Base-by-base conservation (phyloP, 2,329 filamentous ascomycete species). In the Emmonsiellopsis sp. region DNA sequence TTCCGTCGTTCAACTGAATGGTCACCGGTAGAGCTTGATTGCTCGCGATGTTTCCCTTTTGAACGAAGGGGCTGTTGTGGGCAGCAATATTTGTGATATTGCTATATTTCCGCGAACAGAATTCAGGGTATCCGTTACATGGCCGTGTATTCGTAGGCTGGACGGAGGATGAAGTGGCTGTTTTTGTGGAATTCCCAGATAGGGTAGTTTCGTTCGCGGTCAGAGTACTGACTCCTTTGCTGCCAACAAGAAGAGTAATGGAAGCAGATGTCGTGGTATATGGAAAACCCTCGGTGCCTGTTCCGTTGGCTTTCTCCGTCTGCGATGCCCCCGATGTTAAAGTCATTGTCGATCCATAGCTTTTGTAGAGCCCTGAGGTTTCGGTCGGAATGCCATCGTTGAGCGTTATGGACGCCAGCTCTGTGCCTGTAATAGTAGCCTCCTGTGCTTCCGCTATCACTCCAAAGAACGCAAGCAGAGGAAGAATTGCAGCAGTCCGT, bases 1-100 rank as follows among this genome's bases (percentile, higher is more conserved):
- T 64, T 33, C 88, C 88, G 63, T 94, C 88, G 64, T 93, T 80
- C 56, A 94, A 76, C 71, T 94, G 89, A 36, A 78, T 73, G 10
- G 74, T 77, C 48, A 93, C 87, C 17, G 75, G 68, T 44, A 87
- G 75, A 32, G 76, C 75, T 71, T 94, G 88, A 69, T 94, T 94
- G 53, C 86, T 80, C 11, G 84, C 88, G 8, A 85, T 80, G 67
- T 86, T 91, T 60, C 85, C 85, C 13, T 76, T 66, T 7, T 79
- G 75, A 42, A 84, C 77, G 65, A 94, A 94, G 9, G 87, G 87
- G 42, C 86, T 88, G 73, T 94, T 94, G 72, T 94, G 88, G 14
- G 84, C 83, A 17, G 80, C 83, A 1, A 94, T 80, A 62, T 87
- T 77, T 53, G 87, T 91, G 68, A 93, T 85, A 67, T 93, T 91